phyloP scores from a whole-genome alignment of 2,329 filamentous ascomycete genomes.

The Periconia digitata region DNA sequence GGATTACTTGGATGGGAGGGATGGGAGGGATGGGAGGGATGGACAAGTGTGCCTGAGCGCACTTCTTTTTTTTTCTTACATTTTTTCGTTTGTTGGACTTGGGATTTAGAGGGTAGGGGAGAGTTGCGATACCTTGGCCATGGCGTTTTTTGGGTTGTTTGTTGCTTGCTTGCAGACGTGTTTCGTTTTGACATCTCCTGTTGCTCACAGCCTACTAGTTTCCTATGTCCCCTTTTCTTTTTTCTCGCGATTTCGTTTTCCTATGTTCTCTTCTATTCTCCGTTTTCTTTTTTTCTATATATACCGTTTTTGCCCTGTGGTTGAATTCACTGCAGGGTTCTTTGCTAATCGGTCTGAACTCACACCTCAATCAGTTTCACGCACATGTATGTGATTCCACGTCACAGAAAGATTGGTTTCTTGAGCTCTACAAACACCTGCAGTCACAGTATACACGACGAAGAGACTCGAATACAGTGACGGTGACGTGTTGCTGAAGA shows the following conservation, averaged over 20 bases:
- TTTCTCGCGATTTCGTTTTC: background rate
- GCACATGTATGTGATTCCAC: background rate
- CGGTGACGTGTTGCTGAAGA: too few relatives aligned
- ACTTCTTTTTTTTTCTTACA: background rate
- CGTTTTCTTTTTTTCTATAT: background rate
- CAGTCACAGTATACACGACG: too few relatives aligned
- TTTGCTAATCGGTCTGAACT: too few relatives aligned
- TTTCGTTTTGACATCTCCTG: background rate
- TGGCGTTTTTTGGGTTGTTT: background rate
- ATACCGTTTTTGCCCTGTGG: background rate
- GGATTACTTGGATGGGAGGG: background rate
- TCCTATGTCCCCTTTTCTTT: background rate
- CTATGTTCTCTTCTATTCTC: background rate
- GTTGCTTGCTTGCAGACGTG: background rate
- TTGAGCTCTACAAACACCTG: background rate
- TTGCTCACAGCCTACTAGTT: background rate
- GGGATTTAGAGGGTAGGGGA: background rate
- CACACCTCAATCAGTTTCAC: too few relatives aligned
- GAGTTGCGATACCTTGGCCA: background rate
- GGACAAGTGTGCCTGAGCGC: background rate
- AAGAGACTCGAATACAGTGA: too few relatives aligned
- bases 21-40: background rate
- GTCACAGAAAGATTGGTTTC: background rate
- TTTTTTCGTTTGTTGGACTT: conserved; percentile 1
- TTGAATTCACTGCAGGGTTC: too few relatives aligned